These are phyloP conservation scores for Metarhizium brunneum DNA, from an alignment of 2,329 filamentous ascomycete genomes.

Conservation along the genomic window DNA sequence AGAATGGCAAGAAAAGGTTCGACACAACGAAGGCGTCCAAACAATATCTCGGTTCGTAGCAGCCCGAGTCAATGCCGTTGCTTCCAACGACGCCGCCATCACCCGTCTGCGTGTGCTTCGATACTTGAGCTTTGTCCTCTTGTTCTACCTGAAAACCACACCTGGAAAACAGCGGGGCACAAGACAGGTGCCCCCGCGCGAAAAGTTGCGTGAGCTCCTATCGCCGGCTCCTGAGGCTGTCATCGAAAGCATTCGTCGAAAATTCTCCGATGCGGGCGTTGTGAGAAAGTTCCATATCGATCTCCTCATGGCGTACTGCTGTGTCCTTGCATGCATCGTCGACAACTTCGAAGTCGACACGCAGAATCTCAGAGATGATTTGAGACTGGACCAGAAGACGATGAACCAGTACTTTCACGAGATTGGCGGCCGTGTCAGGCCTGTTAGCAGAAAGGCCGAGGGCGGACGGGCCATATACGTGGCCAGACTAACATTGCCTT, in stretches of 20 bases:
- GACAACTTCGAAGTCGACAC: conserved; percentile 68
- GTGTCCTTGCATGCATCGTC: conserved; percentile 59
- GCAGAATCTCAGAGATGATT: conserved; percentile 58
- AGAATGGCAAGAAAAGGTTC: conserved; percentile 64
- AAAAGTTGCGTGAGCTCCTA: conserved; percentile 50
- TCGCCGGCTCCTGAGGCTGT: conserved; percentile 51
- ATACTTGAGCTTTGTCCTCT: conserved; percentile 49
- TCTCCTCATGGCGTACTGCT: conserved; percentile 64
- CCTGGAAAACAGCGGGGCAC: conserved; percentile 37
- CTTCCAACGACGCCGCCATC: conserved; percentile 42
- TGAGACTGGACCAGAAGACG: conserved; percentile 61
- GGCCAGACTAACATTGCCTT: conserved; percentile 65
- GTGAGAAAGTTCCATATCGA: conserved; percentile 66
- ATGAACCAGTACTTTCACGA: conserved; percentile 66
- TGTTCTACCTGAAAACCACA: conserved; percentile 40
- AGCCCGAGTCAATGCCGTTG: conserved; percentile 45
- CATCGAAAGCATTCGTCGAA: conserved; percentile 57
- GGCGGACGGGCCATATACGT: conserved; percentile 42
- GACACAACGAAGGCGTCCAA: conserved; percentile 45
- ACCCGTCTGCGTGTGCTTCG: conserved; percentile 48
- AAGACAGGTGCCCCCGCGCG: conserved; percentile 46
- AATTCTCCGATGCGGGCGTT: conserved; percentile 54
- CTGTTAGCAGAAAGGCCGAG: conserved; percentile 51
- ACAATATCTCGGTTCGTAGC: conserved; percentile 57
- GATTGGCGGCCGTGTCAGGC: conserved; percentile 60